These are phyloP conservation scores for Entoloma clypeatum DNA, from an alignment of 1,284 basidiomycete genomes.

Conservation along the genomic window DNA sequence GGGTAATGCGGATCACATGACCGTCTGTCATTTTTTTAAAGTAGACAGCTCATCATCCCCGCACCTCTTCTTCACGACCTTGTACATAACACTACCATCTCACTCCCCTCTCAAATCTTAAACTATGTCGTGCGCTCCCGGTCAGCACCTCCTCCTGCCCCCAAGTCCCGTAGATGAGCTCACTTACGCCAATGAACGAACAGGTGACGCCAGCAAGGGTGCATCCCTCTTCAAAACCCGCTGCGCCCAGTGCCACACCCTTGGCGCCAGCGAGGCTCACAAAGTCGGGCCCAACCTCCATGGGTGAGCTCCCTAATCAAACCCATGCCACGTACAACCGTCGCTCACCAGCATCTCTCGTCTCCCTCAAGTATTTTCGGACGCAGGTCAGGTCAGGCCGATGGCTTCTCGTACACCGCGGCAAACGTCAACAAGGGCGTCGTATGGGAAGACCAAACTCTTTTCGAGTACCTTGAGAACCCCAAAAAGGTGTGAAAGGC, in stretches of 20 bases:
- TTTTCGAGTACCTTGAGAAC: conserved; percentile 94
- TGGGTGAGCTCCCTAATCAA: conserved; percentile 69
- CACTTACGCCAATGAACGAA: too few species aligned
- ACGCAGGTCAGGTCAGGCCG: conserved; percentile 86
- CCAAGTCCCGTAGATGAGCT: too few species aligned
- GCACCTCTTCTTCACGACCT: too few species aligned
- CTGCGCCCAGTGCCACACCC: conserved; percentile 97
- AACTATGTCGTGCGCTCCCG: too few species aligned
- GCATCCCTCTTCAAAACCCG: conserved; percentile 94
- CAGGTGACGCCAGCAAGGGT: conserved; percentile 88
- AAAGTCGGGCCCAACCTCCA: conserved; percentile 95
- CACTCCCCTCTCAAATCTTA: too few species aligned
- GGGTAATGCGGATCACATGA: too few species aligned
- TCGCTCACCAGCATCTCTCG: conserved; percentile 6
- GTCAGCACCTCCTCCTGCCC: too few species aligned
- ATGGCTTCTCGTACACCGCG: conserved; percentile 89
- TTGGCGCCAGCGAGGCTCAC: conserved; percentile 78
- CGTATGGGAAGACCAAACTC: conserved; percentile 80
- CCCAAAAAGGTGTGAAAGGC: conserved; percentile 94
- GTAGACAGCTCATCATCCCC: too few species aligned
- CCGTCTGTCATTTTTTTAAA: too few species aligned
- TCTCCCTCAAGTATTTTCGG: conserved; percentile 61
- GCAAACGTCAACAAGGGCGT: conserved; percentile 97
- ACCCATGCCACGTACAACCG: neutral
- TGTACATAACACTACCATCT: too few species aligned